Evolutionary conservation across 805 yeast species (phyloP).

Genomic region (Candida odintsovae): DNA sequence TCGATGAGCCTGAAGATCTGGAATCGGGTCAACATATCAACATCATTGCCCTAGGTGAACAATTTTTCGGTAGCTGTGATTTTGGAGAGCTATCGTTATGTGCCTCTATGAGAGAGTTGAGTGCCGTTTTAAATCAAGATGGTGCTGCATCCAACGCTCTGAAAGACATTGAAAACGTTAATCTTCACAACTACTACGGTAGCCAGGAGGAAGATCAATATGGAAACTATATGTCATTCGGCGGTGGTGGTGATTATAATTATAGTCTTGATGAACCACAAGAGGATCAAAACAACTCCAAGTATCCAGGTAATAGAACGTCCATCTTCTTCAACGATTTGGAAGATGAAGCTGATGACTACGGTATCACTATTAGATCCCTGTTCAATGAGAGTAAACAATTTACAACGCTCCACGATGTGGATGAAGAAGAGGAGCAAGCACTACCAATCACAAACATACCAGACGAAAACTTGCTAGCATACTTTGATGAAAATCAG

Average conservation of each 20-base stretch:
- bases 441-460: slow-evolving; percentile 22
- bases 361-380: slow-evolving; percentile 22
- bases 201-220: slow-evolving; percentile 8
- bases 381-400: slow-evolving; percentile 20
- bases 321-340: slow-evolving; percentile 22
- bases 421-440: slow-evolving; percentile 12
- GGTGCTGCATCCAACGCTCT: slow-evolving; percentile 11
- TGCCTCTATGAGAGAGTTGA: slow-evolving; percentile 15
- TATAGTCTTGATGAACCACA: background rate
- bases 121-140: slow-evolving; percentile 16
- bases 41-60: slow-evolving; percentile 10
- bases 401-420: slow-evolving; percentile 8
- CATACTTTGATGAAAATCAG: slow-evolving; percentile 73
- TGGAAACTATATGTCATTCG: slow-evolving; percentile 13
- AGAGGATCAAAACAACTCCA: slow-evolving; percentile 12
- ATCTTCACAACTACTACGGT: slow-evolving; percentile 6
- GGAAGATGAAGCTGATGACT: slow-evolving; percentile 20
- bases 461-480: slow-evolving; percentile 59
- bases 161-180: slow-evolving; percentile 7
- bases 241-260: slow-evolving; percentile 3
- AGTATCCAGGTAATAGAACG: slow-evolving; percentile 20
- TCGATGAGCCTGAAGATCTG: slow-evolving; percentile 13
- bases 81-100: slow-evolving; percentile 8
- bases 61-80: slow-evolving; percentile 5
- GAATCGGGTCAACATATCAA: slow-evolving; percentile 1